phyloP scores from a whole-genome alignment of 176 grass and related monocot genomes.

The Oryza rufipogon region DNA sequence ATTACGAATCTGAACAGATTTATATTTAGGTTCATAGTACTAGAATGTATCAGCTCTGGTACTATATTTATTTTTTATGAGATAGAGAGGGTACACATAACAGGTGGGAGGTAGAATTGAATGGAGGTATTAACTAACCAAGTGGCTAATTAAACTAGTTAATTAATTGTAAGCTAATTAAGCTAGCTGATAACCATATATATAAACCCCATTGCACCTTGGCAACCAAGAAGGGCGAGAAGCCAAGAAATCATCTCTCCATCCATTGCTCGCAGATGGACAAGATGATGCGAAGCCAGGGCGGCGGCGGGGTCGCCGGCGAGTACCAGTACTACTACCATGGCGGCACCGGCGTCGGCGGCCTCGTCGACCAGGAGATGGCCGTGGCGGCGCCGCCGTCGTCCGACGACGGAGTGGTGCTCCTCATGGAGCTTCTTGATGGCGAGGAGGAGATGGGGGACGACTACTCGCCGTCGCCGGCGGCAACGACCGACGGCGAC shows the following conservation, averaged over 20 bases:
- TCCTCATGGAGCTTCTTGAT: conserved; percentile 62
- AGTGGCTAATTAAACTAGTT: not conserved
- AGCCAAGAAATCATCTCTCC: not conserved
- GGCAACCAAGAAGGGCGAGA: conserved; percentile 9
- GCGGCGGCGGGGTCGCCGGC: not conserved
- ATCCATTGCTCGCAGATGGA: not conserved
- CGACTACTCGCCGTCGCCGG: not conserved
- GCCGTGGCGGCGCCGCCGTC: conserved; percentile 33
- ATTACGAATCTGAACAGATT: too few species aligned
- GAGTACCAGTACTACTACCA: not conserved
- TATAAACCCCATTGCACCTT: not conserved
- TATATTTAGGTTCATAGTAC: too few species aligned
- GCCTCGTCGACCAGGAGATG: not conserved
- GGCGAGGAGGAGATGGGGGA: conserved; percentile 25
- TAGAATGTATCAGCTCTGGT: too few species aligned
- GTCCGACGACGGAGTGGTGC: conserved; percentile 8
- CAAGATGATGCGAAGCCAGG: not conserved
- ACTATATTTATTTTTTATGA: too few species aligned
- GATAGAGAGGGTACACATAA: not conserved
- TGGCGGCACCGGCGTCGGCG: not conserved
- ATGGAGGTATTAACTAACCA: not conserved
- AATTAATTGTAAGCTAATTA: not conserved
- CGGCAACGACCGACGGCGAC: not conserved
- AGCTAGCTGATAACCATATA: conserved; percentile 6
- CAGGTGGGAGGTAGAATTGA: not conserved